Evolutionary conservation across 495 filamentous ascomycete species (phyloP).

Genomic region (Aspergillus sparsus): DNA sequence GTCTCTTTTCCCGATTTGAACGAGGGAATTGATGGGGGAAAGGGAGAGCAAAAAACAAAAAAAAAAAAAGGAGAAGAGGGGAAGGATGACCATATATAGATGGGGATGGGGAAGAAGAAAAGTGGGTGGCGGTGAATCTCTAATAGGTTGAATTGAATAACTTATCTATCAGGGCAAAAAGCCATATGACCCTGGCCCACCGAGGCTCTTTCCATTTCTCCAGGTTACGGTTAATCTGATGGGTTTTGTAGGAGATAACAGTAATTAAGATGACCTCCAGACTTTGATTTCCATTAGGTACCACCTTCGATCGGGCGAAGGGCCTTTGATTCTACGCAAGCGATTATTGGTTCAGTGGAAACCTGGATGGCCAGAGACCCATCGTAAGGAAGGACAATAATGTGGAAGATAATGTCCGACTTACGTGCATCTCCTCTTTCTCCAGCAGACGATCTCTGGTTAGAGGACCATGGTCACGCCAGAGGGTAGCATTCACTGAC

Average conservation of each 20-base stretch:
- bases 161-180: conserved; percentile 1
- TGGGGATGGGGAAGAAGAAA: conserved; percentile 1
- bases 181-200: not conserved
- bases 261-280: not conserved
- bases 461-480: not conserved
- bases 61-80: not conserved
- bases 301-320: no score
- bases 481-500: conserved; percentile 2
- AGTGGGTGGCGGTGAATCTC: conserved; percentile 2
- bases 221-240: not conserved
- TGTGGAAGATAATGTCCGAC: not conserved
- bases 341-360: conserved; percentile 1
- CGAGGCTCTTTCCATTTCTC: conserved; percentile 7
- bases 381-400: not conserved
- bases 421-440: not conserved
- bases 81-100: conserved; percentile 5
- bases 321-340: not conserved
- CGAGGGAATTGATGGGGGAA: not conserved
- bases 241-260: conserved; percentile 2
- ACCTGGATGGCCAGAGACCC: not conserved
- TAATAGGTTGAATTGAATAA: not conserved
- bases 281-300: not conserved
- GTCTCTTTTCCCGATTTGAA: no score
- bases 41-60: conserved; percentile 1
- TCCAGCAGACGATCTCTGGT: not conserved